These are phyloP conservation scores for Hyaloscypha finlandica DNA, from an alignment of 495 filamentous ascomycete genomes.

Conservation along the genomic window DNA sequence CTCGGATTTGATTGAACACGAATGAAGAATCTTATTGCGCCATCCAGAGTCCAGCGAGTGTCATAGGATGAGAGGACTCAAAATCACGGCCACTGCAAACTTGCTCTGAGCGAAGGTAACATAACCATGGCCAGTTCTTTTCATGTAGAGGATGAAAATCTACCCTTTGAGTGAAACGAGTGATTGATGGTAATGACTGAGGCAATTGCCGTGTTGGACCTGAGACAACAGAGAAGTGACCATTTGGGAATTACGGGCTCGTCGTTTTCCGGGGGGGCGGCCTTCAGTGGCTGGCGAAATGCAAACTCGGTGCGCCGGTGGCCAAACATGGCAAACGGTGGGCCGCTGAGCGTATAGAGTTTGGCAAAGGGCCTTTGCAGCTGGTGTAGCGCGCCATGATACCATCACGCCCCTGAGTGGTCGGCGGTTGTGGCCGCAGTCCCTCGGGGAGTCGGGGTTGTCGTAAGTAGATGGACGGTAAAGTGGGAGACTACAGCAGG, in stretches of 20 bases:
- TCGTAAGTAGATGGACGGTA: slow-evolving; percentile 6
- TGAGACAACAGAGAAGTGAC: background rate
- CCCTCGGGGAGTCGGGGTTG: background rate
- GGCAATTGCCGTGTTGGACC: background rate
- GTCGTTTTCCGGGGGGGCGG: background rate
- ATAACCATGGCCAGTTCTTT: slow-evolving; percentile 7
- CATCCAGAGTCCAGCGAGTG: slow-evolving; percentile 8
- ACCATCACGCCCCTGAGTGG: background rate
- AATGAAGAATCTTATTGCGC: slow-evolving; percentile 25
- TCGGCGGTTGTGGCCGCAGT: background rate
- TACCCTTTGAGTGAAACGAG: background rate
- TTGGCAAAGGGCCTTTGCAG: background rate
- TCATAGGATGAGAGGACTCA: slow-evolving; percentile 19
- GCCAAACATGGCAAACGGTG: background rate
- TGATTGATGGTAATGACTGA: background rate
- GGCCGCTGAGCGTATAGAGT: background rate
- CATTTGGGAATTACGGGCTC: background rate
- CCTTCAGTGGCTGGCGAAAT: background rate
- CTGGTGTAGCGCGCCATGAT: background rate
- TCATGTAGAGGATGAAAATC: slow-evolving; percentile 17
- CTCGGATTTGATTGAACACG: slow-evolving; percentile 12
- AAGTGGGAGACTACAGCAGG: too few species aligned
- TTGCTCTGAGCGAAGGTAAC: slow-evolving; percentile 1
- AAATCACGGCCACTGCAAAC: background rate
- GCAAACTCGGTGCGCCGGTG: background rate